Conservation (phyloP, 2,329 filamentous ascomycete species). For the Zymoseptoria brevis region DNA sequence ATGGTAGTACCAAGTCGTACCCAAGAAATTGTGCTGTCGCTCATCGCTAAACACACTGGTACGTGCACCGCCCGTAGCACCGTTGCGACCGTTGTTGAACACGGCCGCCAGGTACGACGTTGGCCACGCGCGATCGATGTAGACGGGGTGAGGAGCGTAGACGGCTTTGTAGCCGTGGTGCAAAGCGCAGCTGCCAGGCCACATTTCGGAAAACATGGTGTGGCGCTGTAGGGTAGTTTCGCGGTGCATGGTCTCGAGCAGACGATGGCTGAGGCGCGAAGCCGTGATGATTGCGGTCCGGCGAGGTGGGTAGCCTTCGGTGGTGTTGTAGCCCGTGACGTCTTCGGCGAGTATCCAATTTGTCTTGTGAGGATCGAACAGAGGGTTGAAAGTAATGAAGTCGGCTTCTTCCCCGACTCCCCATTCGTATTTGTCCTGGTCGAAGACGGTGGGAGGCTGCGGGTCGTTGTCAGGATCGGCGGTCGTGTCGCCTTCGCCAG, state of each 20-base stretch:
- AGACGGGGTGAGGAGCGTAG: constrained; percentile 53
- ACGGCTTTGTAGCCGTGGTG: constrained; percentile 73
- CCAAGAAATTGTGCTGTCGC: constrained; percentile 46
- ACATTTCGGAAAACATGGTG: constrained; percentile 75
- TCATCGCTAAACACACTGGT: constrained; percentile 44
- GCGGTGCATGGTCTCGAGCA: constrained; percentile 66
- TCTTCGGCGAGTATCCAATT: constrained; percentile 67
- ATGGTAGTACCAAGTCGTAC: constrained; percentile 48
- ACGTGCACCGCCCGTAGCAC: constrained; percentile 42
- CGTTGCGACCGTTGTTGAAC: constrained; percentile 49
- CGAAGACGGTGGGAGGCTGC: constrained; percentile 49
- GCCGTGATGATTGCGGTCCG: constrained; percentile 66
- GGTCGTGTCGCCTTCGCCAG: constrained; percentile 36
- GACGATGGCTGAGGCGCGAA: constrained; percentile 56
- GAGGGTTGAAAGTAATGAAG: constrained; percentile 67
- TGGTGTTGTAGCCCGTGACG: constrained; percentile 58
- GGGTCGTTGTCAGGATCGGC: constrained; percentile 46
- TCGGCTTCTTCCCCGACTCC: constrained; percentile 66
- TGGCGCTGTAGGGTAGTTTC: constrained; percentile 61
- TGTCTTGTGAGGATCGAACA: constrained; percentile 63
- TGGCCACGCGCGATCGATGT: constrained; percentile 50
- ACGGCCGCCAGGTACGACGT: constrained; percentile 46
- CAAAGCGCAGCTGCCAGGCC: constrained; percentile 60
- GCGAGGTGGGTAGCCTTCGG: constrained; percentile 52
- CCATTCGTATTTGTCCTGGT: constrained; percentile 50